Evolutionary conservation across 2,329 filamentous ascomycete genomes (phyloP).

Genomic region (Magnaporthiopsis rhizophila): DNA sequence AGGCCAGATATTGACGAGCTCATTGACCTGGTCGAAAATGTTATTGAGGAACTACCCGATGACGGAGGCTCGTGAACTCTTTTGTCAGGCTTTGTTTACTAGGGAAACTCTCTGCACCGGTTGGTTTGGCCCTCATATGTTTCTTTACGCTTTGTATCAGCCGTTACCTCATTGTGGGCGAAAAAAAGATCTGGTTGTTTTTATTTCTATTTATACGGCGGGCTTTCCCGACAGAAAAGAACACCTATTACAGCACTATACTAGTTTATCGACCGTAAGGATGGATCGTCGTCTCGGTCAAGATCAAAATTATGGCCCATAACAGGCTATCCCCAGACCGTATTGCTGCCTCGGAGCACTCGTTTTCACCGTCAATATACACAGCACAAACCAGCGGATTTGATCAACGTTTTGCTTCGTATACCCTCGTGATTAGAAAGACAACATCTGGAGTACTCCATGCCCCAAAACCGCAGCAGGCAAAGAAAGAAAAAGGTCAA

Average conservation of each 20-base stretch:
- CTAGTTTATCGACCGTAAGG: neutral
- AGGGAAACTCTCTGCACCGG: too few species aligned
- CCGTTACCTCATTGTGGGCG: too few species aligned
- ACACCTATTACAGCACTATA: neutral
- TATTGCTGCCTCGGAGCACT: neutral
- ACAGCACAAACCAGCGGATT: too few species aligned
- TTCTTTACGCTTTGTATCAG: too few species aligned
- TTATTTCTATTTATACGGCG: neutral
- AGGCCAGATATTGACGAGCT: conserved; percentile 81
- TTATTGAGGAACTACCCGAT: conserved; percentile 59
- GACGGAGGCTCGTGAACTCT: conserved; percentile 28
- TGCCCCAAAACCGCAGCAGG: neutral
- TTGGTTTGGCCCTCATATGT: too few species aligned
- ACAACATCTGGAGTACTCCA: neutral
- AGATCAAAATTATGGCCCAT: neutral
- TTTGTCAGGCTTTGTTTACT: neutral
- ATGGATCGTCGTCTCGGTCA: neutral
- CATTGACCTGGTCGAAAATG: conserved; percentile 67
- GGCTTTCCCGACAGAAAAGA: neutral
- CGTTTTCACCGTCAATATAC: too few species aligned
- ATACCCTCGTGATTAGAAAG: neutral
- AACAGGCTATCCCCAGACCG: neutral
- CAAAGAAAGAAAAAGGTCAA: neutral
- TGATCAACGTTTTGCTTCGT: neutral
- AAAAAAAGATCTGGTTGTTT: neutral